Base-by-base conservation (phyloP, 257 asterid species). In the Solanum medicagineum region DNA sequence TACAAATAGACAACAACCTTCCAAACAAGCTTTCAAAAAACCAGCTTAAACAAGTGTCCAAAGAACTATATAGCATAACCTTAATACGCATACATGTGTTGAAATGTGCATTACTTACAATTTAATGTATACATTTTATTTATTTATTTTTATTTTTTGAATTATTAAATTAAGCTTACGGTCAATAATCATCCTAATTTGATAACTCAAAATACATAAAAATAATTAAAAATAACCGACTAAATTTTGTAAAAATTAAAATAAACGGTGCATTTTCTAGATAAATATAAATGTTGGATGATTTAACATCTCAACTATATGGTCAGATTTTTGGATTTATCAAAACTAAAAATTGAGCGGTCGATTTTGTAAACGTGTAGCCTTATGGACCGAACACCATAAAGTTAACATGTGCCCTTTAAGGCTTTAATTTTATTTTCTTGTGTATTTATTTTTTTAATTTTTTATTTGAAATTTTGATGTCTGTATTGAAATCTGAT, bases 251-350 rank as follows among this genome's bases (percentile, higher is more conserved):
- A 29, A 66, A 65, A 66, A 29, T 0, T 19, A 22, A 29, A 10
- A 20, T 32, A 32, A 56, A 56, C 22, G 63, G 22, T 68, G 75
- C 12, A 32, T 32, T 32, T 36, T 36, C 36, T 68, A 68, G 75
- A 32, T 68, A 8, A 15, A 32, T 20, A 42, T 71, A 42, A 32
- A n/a, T 17, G 19, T 44, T 73, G 57, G 81, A 12, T 73, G 40
- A 73, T 45, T 73, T 73, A 73, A 73, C 40, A 73, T 45, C 40
- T 73, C 81, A 45, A 73, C 57, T 20, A 14, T 10, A 71, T 20
- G 22, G 12, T 42, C 56, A 20, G 2, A 42, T 10, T 71, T 42
- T 20, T 3, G 16, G 26, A 71, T 71, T 44, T 62, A 62, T 62
- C 17, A 42, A 71, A 70, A 13, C 6, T 29, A 69, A 19, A 68